These are phyloP conservation scores for Croton laevigatus DNA, from an alignment of 441 rosid genomes.

Conservation along the genomic window DNA sequence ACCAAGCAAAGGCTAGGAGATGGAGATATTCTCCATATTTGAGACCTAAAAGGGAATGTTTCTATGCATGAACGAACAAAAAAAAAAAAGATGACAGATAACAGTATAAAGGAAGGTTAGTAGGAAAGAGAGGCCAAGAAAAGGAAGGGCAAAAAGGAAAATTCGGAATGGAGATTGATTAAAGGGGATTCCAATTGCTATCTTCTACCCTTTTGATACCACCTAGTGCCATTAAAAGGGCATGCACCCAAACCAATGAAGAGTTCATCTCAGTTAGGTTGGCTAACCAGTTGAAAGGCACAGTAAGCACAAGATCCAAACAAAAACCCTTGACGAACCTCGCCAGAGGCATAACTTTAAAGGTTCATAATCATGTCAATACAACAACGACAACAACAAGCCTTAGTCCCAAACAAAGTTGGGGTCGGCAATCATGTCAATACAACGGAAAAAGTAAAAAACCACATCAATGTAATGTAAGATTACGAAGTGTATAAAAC, in stretches of 20 bases:
- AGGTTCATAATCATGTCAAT: not conserved
- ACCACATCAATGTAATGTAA: not conserved
- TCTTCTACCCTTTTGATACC: not conserved
- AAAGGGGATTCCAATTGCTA: not conserved
- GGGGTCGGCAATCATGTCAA: not conserved
- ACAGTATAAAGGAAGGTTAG: not conserved
- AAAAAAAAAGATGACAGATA: not conserved
- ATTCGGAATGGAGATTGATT: not conserved
- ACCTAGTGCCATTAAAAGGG: not conserved
- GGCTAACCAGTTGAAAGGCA: not conserved
- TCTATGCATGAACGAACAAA: not conserved
- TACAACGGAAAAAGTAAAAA: not conserved
- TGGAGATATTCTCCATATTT: not conserved
- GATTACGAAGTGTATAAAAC: conserved; percentile 5
- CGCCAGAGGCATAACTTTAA: not conserved
- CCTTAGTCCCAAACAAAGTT: too few relatives aligned
- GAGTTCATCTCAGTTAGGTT: not conserved
- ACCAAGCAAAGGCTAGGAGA: not conserved
- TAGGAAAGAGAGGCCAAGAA: not conserved
- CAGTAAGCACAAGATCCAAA: not conserved
- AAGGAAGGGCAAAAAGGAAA: not conserved
- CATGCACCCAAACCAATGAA: not conserved
- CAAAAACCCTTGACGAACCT: not conserved
- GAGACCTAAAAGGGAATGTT: not conserved
- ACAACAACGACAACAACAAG: too few relatives aligned